Conservation (phyloP, 441 rosid genomes). For the Macaranga tanarius region DNA sequence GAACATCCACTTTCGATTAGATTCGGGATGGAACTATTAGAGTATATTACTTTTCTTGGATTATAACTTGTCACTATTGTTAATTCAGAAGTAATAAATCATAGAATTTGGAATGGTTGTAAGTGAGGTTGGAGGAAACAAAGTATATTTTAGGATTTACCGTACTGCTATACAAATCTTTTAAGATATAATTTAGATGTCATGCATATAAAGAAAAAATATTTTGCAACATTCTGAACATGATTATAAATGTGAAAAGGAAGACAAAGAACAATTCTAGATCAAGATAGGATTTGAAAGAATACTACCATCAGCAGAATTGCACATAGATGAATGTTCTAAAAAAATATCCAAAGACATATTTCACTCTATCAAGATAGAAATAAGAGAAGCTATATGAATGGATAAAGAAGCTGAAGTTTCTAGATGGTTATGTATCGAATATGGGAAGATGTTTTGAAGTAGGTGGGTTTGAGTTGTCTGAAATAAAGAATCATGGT, state of each 20-base stretch:
- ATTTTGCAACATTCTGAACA: neutral
- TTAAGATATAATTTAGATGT: neutral
- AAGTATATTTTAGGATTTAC: neutral
- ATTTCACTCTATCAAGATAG: neutral
- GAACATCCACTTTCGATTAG: no score
- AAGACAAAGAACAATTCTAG: neutral
- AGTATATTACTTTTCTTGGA: no score
- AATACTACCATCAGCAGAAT: neutral
- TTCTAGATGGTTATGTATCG: neutral
- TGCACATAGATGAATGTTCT: neutral
- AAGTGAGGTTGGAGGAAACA: neutral
- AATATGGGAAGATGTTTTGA: neutral
- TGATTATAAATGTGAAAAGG: neutral
- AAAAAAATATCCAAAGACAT: neutral
- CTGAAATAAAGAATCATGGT: constrained; percentile 1
- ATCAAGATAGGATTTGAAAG: neutral
- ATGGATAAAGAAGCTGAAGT: neutral
- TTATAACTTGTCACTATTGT: no score
- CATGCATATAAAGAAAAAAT: neutral
- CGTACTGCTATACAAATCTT: neutral
- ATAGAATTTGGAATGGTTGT: neutral
- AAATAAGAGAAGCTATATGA: neutral
- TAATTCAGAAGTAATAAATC: no score
- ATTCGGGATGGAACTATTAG: no score
- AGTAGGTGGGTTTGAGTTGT: neutral